Percentiles rank a stretch among this genome's conserved stretches.
phyloP scores from a whole-genome alignment of 2,329 filamentous ascomycete species.

The Aspergillus tamarii region DNA sequence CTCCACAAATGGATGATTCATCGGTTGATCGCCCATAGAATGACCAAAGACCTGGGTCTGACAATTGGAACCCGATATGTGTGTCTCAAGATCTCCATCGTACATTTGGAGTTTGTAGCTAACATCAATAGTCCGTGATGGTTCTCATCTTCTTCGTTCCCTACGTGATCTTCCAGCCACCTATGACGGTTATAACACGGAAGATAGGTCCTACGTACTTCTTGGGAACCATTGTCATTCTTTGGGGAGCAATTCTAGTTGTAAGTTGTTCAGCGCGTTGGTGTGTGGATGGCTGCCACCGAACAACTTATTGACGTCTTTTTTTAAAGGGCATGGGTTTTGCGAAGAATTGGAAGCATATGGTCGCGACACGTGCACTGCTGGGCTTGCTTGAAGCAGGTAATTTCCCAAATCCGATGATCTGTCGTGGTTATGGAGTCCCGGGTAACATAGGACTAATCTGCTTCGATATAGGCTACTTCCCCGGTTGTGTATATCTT shows the following conservation, averaged over 20 bases:
- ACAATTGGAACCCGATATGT: constrained; percentile 31
- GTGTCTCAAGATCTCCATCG: constrained; percentile 52
- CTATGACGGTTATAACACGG: constrained; percentile 33
- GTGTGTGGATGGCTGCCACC: too few relatives aligned
- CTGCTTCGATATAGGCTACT: constrained; percentile 54
- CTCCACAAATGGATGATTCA: constrained; percentile 22
- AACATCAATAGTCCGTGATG: constrained; percentile 27
- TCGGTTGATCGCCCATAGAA: constrained; percentile 54
- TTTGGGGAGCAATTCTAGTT: constrained; percentile 33
- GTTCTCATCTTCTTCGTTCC: constrained; percentile 37
- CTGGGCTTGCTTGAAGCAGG: constrained; percentile 41
- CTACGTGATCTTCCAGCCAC: constrained; percentile 34
- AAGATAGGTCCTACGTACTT: constrained; percentile 34
- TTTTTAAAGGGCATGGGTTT: constrained; percentile 22
- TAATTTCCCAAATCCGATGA: constrained; percentile 57
- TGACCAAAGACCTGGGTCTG: constrained; percentile 34
- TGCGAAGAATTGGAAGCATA: constrained; percentile 29
- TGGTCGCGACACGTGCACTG: constrained; percentile 28
- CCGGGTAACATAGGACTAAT: not conserved
- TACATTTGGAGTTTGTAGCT: not conserved
- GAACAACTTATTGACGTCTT: not conserved
- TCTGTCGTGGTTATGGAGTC: too few relatives aligned
- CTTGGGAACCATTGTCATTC: constrained; percentile 30
- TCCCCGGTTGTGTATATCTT: constrained; percentile 71
- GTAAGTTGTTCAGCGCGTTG: constrained; percentile 14